Base-by-base conservation (phyloP, 768 basidiomycete species). In the Kwoniella dendrophila region DNA sequence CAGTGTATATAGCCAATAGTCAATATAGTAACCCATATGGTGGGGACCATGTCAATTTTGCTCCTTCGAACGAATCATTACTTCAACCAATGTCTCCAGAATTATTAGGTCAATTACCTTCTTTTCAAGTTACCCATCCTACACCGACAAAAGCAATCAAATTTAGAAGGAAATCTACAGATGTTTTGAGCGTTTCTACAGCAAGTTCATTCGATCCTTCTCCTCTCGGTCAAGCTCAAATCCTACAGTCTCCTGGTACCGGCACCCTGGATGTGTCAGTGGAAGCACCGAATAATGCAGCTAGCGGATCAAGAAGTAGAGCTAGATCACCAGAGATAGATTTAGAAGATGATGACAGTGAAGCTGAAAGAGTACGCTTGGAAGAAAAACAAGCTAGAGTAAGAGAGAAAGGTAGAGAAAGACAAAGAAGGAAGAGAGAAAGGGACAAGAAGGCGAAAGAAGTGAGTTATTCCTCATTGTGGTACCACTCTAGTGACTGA, bases 361-460 rank as follows among this genome's bases (percentile, higher is more conserved):
- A 72, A 52, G 29, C 45, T 22, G 36, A 40, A n/a, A 59, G 29
- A 32, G 52, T 59, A 44, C 38, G 53, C 7, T 1, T 55, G 27
- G 68, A 63, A 24, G 66, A 55, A 53, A 65, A 58, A 29, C 59
- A 64, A 56, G 66, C 65, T 1, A 62, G 67, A 47, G 51, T 62
- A 2, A 69, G 73, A 50, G 70, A 74, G 36, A 74, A 68, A 63
- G 70, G 70, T 14, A 57, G 68, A 50, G 68, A 70, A 24, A 29
- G 73, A 30, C 73, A 74, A 63, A 34, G 73, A 12, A 50, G 70
- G 36, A 74, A 74, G 62, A 53, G 73, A n/a, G 73, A 71, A 55
- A 47, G 64, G 20, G 64, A 66, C 32, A 61, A 67, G 58, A 56
- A 61, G 33, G 68, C 64, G 7, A 71, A 67, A 51, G 66, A 64